Base-by-base conservation (phyloP, 176 grass and related monocot genomes). In the bread wheat (Triticum aestivum) region DNA sequence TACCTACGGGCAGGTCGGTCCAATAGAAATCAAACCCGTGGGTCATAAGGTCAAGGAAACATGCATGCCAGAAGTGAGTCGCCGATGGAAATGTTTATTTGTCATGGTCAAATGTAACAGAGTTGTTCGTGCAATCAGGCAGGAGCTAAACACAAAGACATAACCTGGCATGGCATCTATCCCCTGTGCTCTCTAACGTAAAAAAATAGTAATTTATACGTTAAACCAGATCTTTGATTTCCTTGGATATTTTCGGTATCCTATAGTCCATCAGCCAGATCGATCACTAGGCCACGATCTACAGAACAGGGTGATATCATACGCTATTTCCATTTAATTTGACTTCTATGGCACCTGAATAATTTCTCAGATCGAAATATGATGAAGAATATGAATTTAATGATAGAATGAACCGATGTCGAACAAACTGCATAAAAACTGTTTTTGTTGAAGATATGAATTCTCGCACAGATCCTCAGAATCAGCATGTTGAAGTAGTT, bases 41-140 rank as follows among this genome's bases (percentile, higher is more conserved):
- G 15, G 76, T 71, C 56, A 33, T 41, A 37, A 41, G 20, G 69
- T 41, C 68, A 65, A 23, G 70, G 11, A 32, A 32, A 54, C 51
- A 77, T 82, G n/a, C 51, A 77, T 82, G 35, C 76, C 54, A 62
- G 54, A 83, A 61, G 47, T 47, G 32, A 29, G 37, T 2, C 64
- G 58, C 9, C 24, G 4, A 11, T 58, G 54, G 54, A 58, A 9
- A 37, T 82, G 20, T 44, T 85, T 76, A 23, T 81, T 86, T 69
- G 75, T 86, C 70, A 15, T 8, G 83, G 61, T 76, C 78, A 69
- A 75, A 81, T 56, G 77, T 68, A 67, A 54, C 67, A n/a, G 61
- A 30, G 23, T 11, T 67, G 44, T 79, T 38, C n/a, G 47, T 58
- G 65, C 54, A 54, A 65, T 30, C 47, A 23, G 38, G 59, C 29